These are phyloP conservation scores for Trichomonas tenax DNA, from an alignment of 208 protist species.

Conservation along the genomic window DNA sequence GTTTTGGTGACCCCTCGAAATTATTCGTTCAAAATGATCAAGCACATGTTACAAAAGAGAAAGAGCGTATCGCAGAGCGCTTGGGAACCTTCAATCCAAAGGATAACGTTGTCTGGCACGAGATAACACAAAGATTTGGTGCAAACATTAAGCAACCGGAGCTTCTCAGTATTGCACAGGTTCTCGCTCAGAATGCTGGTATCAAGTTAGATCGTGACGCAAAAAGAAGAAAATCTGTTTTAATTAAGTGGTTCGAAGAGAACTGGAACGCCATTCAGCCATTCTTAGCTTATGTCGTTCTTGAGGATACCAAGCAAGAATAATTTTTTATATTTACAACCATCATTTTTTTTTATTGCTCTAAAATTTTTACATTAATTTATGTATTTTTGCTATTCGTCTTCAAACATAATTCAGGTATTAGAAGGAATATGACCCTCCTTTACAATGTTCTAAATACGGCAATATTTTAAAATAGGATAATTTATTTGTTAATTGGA, in stretches of 20 bases:
- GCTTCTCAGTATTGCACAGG: neutral
- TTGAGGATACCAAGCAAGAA: neutral
- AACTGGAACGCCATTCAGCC: neutral
- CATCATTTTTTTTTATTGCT: neutral
- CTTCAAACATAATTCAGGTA: no score
- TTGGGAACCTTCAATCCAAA: neutral
- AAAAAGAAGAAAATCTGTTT: neutral
- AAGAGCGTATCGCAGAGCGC: neutral
- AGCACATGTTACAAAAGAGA: neutral
- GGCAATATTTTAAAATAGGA: no score
- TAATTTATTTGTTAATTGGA: no score
- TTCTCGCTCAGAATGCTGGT: neutral
- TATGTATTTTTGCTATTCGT: no score
- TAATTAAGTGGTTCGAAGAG: constrained; percentile 1
- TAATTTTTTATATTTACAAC: neutral
- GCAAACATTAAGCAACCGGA: neutral
- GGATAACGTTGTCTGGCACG: neutral
- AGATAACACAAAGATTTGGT: neutral
- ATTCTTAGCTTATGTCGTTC: neutral
- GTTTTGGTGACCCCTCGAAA: neutral
- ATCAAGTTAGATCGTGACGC: neutral
- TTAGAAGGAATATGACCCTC: no score
- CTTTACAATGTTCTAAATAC: no score
- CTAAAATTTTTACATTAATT: no score
- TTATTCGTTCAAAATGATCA: neutral